These are phyloP conservation scores for Phialocephala subalpina DNA, from an alignment of 2,329 filamentous ascomycete species.

Conservation along the genomic window DNA sequence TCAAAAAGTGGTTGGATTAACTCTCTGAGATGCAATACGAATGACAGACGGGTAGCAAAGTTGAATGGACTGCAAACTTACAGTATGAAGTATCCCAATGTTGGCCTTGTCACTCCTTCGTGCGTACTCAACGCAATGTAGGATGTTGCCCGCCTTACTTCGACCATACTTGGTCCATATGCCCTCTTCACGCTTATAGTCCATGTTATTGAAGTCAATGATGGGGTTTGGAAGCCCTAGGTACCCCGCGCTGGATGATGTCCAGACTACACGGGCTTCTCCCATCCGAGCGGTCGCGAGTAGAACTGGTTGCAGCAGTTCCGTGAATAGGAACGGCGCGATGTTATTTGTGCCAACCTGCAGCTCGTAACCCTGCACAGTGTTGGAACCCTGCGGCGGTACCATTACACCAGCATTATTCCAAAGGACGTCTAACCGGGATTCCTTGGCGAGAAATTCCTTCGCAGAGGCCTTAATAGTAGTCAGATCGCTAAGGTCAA, in stretches of 20 bases:
- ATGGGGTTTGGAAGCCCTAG: neutral
- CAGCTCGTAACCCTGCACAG: constrained; percentile 43
- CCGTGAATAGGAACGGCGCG: constrained; percentile 46
- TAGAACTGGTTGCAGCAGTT: constrained; percentile 40
- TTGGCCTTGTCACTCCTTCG: constrained; percentile 17
- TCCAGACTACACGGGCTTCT: constrained; percentile 16
- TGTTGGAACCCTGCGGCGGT: constrained; percentile 42
- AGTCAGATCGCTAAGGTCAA: neutral
- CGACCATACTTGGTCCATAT: constrained; percentile 15
- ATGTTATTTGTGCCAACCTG: constrained; percentile 46
- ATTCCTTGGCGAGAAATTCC: neutral
- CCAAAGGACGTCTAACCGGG: neutral
- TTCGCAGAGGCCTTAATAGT: neutral
- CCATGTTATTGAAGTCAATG: constrained; percentile 15
- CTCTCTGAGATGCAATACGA: neutral
- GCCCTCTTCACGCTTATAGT: constrained; percentile 10
- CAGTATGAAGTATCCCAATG: constrained; percentile 24
- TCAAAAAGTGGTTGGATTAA: neutral
- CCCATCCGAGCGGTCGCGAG: neutral
- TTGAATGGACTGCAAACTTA: too few species aligned
- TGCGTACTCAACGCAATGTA: constrained; percentile 22
- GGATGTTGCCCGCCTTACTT: constrained; percentile 29
- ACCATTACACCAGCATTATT: constrained; percentile 49
- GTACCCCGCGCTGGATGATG: constrained; percentile 1
- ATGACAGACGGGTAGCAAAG: too few species aligned